Percentiles rank a stretch among this genome's conserved stretches.
Evolutionary conservation across 768 basidiomycete genomes (phyloP).

Genomic region (Mycena albidolilacea): DNA sequence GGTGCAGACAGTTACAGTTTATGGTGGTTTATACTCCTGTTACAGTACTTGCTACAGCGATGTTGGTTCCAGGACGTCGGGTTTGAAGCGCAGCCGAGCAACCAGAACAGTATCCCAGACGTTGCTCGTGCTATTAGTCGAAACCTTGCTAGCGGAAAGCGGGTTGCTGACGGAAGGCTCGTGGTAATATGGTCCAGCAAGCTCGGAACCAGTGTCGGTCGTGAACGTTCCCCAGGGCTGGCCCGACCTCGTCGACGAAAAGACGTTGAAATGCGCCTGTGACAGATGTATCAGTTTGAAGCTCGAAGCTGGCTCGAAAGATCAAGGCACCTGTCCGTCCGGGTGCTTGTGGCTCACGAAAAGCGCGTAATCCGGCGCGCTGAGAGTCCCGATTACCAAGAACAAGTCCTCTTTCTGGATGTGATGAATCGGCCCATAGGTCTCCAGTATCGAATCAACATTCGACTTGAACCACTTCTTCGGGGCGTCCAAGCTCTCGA

Average conservation of each 20-base stretch:
- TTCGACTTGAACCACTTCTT: constrained; percentile 70
- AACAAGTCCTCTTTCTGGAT: constrained; percentile 61
- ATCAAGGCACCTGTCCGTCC: constrained; percentile 64
- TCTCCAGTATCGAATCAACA: constrained; percentile 61
- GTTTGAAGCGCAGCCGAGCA: constrained; percentile 76
- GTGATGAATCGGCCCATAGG: constrained; percentile 53
- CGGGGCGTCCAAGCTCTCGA: constrained; percentile 63
- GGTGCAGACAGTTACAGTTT: neutral
- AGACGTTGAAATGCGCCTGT: constrained; percentile 81
- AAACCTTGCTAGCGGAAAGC: constrained; percentile 69
- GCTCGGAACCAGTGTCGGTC: constrained; percentile 63
- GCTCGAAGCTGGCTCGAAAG: constrained; percentile 14
- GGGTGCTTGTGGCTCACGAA: constrained; percentile 72
- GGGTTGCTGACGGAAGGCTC: constrained; percentile 54
- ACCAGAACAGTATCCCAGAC: constrained; percentile 74
- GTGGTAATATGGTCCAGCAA: constrained; percentile 64
- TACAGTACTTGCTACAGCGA: constrained; percentile 54
- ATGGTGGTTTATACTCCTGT: constrained; percentile 10
- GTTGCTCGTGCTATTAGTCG: constrained; percentile 50
- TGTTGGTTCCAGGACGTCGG: constrained; percentile 72
- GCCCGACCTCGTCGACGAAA: constrained; percentile 63
- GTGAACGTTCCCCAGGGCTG: constrained; percentile 85
- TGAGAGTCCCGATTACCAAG: constrained; percentile 69
- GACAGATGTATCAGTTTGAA: neutral
- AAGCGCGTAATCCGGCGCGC: constrained; percentile 68